Conservation (phyloP, 1,284 basidiomycete genomes). For the Neonothopanus nambi region DNA sequence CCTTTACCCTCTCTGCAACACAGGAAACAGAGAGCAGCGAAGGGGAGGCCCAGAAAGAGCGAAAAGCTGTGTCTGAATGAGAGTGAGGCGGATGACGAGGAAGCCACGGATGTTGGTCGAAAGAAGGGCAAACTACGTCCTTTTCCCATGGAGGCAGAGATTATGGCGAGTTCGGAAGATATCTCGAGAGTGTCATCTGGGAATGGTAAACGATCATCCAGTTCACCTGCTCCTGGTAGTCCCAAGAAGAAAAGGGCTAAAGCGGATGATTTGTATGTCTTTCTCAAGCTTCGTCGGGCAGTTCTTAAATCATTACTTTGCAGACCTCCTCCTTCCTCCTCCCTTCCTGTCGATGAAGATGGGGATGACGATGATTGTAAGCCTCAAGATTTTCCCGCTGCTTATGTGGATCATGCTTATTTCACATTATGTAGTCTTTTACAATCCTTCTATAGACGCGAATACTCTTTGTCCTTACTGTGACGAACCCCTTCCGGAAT, state of each 20-base stretch:
- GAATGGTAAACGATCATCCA: not conserved
- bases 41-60: no score
- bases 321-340: not conserved
- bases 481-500: constrained; percentile 62
- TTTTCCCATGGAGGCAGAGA: not conserved
- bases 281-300: not conserved
- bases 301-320: not conserved
- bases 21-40: no score
- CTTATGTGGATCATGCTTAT: constrained; percentile 2
- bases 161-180: not conserved
- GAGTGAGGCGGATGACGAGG: not conserved
- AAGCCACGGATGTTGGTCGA: not conserved
- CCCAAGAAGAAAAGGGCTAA: constrained; percentile 1
- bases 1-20: no score
- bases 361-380: constrained; percentile 23
- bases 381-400: not conserved
- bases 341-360: constrained; percentile 18
- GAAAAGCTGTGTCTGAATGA: no score
- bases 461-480: constrained; percentile 76
- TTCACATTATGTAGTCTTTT: constrained; percentile 35
- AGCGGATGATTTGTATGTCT: constrained; percentile 4
- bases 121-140: not conserved
- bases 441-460: constrained; percentile 53
- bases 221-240: not conserved
- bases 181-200: not conserved